These are phyloP conservation scores for Yarrowia deformans DNA, from an alignment of 805 yeast genomes.

Conservation along the genomic window DNA sequence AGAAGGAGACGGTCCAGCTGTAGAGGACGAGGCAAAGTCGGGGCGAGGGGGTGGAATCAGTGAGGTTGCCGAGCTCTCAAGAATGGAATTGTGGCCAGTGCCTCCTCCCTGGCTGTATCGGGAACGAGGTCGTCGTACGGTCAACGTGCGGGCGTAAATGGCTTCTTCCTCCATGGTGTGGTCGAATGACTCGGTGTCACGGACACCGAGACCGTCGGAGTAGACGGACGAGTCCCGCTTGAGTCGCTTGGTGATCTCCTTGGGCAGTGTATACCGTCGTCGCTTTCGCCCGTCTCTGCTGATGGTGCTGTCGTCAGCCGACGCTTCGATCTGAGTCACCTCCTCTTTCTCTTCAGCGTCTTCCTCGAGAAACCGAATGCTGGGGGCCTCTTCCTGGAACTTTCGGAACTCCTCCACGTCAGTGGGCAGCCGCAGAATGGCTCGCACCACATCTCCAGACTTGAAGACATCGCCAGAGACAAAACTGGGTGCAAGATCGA, in stretches of 20 bases:
- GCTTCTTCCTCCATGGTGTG: slow-evolving; percentile 15
- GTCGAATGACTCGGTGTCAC: slow-evolving; percentile 18
- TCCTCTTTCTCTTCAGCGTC: not conserved
- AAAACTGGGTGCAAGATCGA: slow-evolving; percentile 15
- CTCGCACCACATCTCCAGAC: slow-evolving; percentile 17
- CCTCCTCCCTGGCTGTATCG: not conserved
- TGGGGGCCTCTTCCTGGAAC: slow-evolving; percentile 8
- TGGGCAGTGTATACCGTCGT: slow-evolving; percentile 16
- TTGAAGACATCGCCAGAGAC: slow-evolving; percentile 11
- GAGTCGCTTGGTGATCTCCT: slow-evolving; percentile 27
- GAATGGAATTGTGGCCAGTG: slow-evolving; percentile 22
- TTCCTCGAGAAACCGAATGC: slow-evolving; percentile 4
- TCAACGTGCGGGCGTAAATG: slow-evolving; percentile 17
- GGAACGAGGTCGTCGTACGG: slow-evolving; percentile 3
- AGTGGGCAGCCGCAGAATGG: slow-evolving; percentile 30
- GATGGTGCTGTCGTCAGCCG: not conserved
- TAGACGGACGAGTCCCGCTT: slow-evolving; percentile 35
- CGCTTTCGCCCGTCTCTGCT: slow-evolving; percentile 25
- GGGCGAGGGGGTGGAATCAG: slow-evolving; percentile 17
- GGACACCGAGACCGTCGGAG: slow-evolving; percentile 5
- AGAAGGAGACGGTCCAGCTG: not conserved
- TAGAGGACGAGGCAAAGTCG: slow-evolving; percentile 3
- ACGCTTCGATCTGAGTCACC: not conserved
- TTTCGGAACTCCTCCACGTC: slow-evolving; percentile 12
- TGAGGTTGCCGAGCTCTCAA: slow-evolving; percentile 10